Percentiles rank a stretch among this genome's conserved stretches.
Evolutionary conservation across 1,284 basidiomycete genomes (phyloP).

Genomic region (Pascua guehoae): DNA sequence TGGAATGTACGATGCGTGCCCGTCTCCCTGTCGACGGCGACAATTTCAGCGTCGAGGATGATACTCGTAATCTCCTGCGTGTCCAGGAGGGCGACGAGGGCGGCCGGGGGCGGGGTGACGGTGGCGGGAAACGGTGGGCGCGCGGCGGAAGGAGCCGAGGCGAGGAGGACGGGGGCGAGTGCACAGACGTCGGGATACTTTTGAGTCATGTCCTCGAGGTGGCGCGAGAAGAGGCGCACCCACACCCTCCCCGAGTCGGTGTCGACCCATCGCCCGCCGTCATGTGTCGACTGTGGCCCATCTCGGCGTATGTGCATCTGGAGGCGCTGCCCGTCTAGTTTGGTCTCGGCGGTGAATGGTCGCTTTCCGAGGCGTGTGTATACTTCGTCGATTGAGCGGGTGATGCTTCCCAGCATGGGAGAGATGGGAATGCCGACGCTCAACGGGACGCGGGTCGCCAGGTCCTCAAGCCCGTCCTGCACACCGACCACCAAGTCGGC

Average conservation of each 20-base stretch:
- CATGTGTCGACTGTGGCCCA: conserved; percentile 43
- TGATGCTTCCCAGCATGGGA: conserved; percentile 56
- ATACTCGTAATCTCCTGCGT: conserved; percentile 61
- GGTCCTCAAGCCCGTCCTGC: conserved; percentile 61
- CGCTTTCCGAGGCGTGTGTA: conserved; percentile 65
- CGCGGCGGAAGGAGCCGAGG: conserved; percentile 6
- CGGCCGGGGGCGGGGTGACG: conserved; percentile 24
- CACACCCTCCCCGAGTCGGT: conserved; percentile 51
- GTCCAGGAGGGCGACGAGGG: conserved; percentile 30
- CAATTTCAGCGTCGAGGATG: conserved; percentile 93
- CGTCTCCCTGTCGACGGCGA: conserved; percentile 84
- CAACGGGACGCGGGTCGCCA: conserved; percentile 66
- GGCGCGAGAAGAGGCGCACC: conserved; percentile 74
- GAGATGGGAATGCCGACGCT: conserved; percentile 62
- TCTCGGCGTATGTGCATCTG: conserved; percentile 67
- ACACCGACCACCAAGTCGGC: conserved; percentile 69
- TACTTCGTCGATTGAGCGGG: conserved; percentile 76
- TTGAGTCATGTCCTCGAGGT: conserved; percentile 87
- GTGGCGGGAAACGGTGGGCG: conserved; percentile 27
- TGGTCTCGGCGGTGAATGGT: conserved; percentile 73
- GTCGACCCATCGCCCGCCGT: conserved; percentile 46
- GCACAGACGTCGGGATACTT: conserved; percentile 87
- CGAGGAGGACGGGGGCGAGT: conserved; percentile 52
- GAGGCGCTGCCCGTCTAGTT: conserved; percentile 82
- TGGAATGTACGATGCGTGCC: conserved; percentile 93